phyloP scores from a whole-genome alignment of 2,329 filamentous ascomycete genomes.

The Botrytis tulipae region DNA sequence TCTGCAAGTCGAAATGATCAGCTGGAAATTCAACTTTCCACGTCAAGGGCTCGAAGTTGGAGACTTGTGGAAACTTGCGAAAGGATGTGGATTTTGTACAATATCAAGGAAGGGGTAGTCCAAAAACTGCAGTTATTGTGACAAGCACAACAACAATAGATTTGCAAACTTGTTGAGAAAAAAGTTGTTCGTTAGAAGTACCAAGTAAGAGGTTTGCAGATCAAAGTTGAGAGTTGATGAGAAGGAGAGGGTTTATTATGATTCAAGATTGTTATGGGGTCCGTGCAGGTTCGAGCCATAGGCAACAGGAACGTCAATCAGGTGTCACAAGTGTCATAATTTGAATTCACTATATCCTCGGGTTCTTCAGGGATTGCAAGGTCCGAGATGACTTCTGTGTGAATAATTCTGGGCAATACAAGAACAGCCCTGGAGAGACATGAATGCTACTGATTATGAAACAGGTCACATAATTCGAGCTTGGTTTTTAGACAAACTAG shows the following conservation, averaged over 20 bases:
- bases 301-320: not conserved
- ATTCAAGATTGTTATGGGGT: not conserved
- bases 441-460: not conserved
- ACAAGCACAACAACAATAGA: not conserved
- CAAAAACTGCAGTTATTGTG: not conserved
- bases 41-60: not conserved
- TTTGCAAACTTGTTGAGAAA: not conserved
- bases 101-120: not conserved
- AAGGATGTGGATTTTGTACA: not conserved
- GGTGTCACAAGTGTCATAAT: slow-evolving; percentile 3
- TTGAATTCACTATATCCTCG: not conserved
- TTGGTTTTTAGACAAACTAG: not conserved
- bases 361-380: not conserved
- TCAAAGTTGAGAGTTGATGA: not conserved
- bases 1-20: not conserved
- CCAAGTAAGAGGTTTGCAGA: not conserved
- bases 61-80: not conserved
- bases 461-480: not conserved
- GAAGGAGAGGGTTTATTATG: not conserved
- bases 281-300: slow-evolving; percentile 2
- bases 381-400: not conserved
- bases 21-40: not conserved
- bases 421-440: not conserved
- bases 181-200: not conserved
- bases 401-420: not conserved